Evolutionary conservation across 345 rosid genomes (phyloP).

Genomic region (Pistacia vera): DNA sequence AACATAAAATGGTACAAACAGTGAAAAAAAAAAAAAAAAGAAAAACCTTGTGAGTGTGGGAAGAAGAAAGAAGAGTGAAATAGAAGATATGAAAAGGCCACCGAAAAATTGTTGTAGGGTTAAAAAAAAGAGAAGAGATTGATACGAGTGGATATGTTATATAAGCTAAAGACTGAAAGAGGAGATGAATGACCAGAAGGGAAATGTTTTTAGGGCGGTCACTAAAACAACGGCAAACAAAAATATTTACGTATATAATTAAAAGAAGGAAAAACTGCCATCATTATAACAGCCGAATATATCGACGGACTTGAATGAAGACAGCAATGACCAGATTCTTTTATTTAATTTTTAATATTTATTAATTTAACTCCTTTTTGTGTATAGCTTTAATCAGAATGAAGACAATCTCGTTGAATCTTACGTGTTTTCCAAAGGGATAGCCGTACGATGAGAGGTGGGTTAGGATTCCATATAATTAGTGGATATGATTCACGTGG

Average conservation of each 20-base stretch:
- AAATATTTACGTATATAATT: not conserved
- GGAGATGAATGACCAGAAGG: not conserved
- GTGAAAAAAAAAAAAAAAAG: no score
- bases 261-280: constrained; percentile 20
- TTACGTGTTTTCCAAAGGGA: not conserved
- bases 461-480: no score
- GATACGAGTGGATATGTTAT: not conserved
- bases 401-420: not conserved
- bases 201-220: constrained; percentile 37
- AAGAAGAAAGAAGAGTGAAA: not conserved
- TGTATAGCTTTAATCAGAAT: not conserved
- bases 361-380: no score
- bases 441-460: not conserved
- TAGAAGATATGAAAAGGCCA: not conserved
- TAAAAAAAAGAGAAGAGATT: not conserved
- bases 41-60: no score
- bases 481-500: no score
- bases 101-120: not conserved
- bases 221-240: not conserved
- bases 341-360: no score
- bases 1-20: no score
- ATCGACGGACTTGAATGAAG: constrained; percentile 33
- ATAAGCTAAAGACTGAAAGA: not conserved
- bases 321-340: constrained; percentile 36
- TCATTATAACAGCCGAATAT: constrained; percentile 15